phyloP scores from a whole-genome alignment of 352 stramenopile genomes.

The Phytopythium boreale region DNA sequence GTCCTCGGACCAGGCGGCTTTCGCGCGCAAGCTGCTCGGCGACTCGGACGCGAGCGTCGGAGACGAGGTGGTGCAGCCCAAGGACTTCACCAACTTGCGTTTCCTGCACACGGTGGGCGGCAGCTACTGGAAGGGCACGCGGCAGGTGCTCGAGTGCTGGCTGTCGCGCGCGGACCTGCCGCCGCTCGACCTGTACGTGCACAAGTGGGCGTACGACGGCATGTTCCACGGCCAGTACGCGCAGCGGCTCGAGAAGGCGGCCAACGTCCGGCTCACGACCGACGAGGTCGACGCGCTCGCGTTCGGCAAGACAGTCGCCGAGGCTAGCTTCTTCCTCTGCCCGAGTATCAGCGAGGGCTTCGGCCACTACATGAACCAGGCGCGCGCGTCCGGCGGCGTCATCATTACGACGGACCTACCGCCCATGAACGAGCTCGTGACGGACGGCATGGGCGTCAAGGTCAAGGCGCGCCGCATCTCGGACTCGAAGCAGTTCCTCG shows the following conservation, averaged over 20 bases:
- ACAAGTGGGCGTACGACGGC: constrained; percentile 33
- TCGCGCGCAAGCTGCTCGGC: constrained; percentile 19
- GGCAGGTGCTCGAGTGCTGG: constrained; percentile 57
- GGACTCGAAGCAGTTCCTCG: constrained; percentile 40
- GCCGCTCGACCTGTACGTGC: constrained; percentile 46
- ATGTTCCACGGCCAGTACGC: constrained; percentile 31
- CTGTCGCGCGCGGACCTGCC: constrained; percentile 41
- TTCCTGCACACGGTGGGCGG: constrained; percentile 37
- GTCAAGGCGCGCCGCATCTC: constrained; percentile 8
- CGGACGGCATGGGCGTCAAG: constrained; percentile 34
- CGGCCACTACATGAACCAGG: constrained; percentile 72
- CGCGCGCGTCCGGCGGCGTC: constrained; percentile 40
- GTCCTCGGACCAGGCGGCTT: constrained; percentile 40
- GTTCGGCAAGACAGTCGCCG: constrained; percentile 41
- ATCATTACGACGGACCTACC: constrained; percentile 48
- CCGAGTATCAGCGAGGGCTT: constrained; percentile 63
- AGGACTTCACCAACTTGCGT: constrained; percentile 34
- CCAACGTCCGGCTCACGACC: constrained; percentile 7
- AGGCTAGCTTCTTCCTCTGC: constrained; percentile 53
- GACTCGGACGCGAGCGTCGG: constrained; percentile 7
- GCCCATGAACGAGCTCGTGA: constrained; percentile 62
- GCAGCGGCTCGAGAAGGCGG: constrained; percentile 20
- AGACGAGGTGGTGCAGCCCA: constrained; percentile 18
- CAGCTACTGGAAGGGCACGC: constrained; percentile 50
- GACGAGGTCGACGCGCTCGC: constrained; percentile 25